These are phyloP conservation scores for Neospora caninum DNA, from an alignment of 169 alveolate genomes.

Conservation along the genomic window DNA sequence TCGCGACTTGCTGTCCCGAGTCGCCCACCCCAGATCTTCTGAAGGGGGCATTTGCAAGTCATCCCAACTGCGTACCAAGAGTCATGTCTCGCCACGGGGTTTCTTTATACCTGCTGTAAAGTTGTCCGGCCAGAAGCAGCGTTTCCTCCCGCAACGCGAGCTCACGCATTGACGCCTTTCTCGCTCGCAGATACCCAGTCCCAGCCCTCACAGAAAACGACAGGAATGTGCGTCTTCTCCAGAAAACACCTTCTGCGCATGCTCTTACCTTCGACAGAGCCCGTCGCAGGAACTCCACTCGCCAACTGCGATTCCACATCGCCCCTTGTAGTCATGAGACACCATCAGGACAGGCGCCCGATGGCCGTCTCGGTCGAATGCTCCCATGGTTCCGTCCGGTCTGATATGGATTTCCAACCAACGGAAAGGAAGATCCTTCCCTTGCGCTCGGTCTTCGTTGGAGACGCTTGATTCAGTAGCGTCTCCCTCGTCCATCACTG, in stretches of 20 bases:
- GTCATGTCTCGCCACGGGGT: too few relatives aligned
- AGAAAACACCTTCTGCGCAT: not conserved
- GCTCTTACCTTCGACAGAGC: conserved; percentile 22
- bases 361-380: not conserved
- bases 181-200: too few relatives aligned
- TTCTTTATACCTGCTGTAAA: too few relatives aligned
- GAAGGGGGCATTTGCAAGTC: too few relatives aligned
- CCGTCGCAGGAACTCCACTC: conserved; percentile 23
- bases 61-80: too few relatives aligned
- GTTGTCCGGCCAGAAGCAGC: too few relatives aligned
- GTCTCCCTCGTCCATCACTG: not conserved
- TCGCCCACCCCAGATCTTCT: too few relatives aligned
- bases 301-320: conserved; percentile 10
- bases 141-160: too few relatives aligned
- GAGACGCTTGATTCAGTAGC: not conserved
- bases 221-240: not conserved
- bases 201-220: too few relatives aligned
- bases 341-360: conserved; percentile 29
- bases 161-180: too few relatives aligned
- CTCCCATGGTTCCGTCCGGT: conserved; percentile 17
- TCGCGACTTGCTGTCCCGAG: too few relatives aligned
- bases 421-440: not conserved
- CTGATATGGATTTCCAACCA: not conserved
- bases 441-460: not conserved
- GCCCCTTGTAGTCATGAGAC: not conserved